Conservation (phyloP, 2,329 filamentous ascomycete genomes). For the Sarocladium strictum region DNA sequence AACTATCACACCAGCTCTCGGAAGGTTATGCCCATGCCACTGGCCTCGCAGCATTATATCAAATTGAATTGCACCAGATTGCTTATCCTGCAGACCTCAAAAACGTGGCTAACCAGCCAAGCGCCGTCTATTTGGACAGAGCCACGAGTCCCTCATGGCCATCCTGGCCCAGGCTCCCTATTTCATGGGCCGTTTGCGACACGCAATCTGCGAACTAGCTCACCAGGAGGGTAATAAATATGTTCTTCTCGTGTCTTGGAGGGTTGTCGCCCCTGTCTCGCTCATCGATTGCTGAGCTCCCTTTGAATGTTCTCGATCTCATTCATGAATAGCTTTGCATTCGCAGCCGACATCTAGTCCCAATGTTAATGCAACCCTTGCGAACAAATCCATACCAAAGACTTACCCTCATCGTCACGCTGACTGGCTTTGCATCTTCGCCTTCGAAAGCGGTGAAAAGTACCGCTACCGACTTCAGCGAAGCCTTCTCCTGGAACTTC, state of each 20-base stretch:
- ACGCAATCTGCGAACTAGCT: not conserved
- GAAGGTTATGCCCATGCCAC: not conserved
- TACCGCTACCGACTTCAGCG: conserved; percentile 64
- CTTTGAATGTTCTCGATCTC: conserved; percentile 44
- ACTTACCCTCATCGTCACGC: conserved; percentile 56
- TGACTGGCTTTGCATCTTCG: conserved; percentile 46
- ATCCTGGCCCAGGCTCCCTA: not conserved
- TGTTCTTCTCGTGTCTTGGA: not conserved
- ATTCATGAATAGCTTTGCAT: conserved; percentile 45
- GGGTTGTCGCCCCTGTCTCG: not conserved
- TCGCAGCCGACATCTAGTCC: conserved; percentile 46
- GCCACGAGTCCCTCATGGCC: not conserved
- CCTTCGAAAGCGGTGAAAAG: conserved; percentile 59
- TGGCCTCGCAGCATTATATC: not conserved
- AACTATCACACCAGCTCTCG: not conserved
- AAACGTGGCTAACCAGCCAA: not conserved
- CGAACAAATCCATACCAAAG: too few species aligned
- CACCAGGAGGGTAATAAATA: not conserved
- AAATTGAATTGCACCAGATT: too few species aligned
- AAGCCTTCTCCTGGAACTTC: conserved; percentile 72
- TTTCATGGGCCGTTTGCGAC: not conserved
- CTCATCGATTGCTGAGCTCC: conserved; percentile 32
- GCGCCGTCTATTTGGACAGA: not conserved
- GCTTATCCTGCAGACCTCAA: too few species aligned
- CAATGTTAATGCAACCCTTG: too few species aligned